Percentiles rank a stretch among this genome's conserved stretches.
Evolutionary conservation across 768 basidiomycete genomes (phyloP).

Genomic region (Mycena galopus): DNA sequence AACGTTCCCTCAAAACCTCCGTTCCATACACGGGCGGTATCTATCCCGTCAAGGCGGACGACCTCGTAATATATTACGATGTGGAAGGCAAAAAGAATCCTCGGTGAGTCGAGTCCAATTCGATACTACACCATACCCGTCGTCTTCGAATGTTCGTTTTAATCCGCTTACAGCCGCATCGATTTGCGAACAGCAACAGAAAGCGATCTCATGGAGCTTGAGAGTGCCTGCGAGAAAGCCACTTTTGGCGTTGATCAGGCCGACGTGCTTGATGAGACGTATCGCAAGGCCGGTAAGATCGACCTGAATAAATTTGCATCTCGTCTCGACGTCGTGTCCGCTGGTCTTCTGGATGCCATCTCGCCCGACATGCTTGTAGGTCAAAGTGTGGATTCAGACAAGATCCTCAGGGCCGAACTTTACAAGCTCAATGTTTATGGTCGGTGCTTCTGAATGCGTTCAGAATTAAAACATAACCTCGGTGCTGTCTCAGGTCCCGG

Average conservation of each 20-base stretch:
- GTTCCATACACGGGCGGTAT: slow-evolving; percentile 17
- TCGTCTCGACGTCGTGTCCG: slow-evolving; percentile 43
- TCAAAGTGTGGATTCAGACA: slow-evolving; percentile 19
- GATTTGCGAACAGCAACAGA: slow-evolving; percentile 9
- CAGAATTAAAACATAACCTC: too few relatives aligned
- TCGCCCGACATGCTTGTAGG: slow-evolving; percentile 39
- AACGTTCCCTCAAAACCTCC: not conserved
- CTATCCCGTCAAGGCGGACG: not conserved
- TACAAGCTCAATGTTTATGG: slow-evolving; percentile 65
- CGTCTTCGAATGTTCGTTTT: too few relatives aligned
- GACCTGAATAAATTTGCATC: slow-evolving; percentile 51
- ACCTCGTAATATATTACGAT: slow-evolving; percentile 12
- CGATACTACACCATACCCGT: too few relatives aligned
- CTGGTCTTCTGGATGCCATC: slow-evolving; percentile 44
- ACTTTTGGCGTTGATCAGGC: slow-evolving; percentile 53
- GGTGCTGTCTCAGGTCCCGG: slow-evolving; percentile 38
- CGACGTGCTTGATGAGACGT: slow-evolving; percentile 58
- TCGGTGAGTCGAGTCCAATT: not conserved
- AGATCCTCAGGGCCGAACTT: slow-evolving; percentile 47
- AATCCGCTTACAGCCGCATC: not conserved
- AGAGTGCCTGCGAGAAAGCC: slow-evolving; percentile 53
- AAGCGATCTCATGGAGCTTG: slow-evolving; percentile 41
- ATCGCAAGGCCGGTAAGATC: slow-evolving; percentile 62
- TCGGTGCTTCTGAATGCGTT: slow-evolving; percentile 30
- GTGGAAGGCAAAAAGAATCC: not conserved